Conservation (phyloP, 345 rosid genomes). For the Heritiera littoralis region DNA sequence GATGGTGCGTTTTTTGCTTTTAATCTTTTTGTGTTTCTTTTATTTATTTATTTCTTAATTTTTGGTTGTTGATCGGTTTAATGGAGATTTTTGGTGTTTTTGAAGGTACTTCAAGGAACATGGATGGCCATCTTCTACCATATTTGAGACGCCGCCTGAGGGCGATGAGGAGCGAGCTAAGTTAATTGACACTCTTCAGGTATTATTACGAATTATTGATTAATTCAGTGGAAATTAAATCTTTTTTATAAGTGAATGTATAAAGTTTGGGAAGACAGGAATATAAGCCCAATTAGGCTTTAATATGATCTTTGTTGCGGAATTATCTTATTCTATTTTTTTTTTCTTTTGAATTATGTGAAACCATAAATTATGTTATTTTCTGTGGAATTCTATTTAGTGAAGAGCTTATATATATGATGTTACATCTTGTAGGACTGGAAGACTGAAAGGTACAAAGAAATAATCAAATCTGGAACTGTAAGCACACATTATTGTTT, state of each 20-base stretch:
- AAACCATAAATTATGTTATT: background rate
- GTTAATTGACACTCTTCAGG: slow-evolving; percentile 88
- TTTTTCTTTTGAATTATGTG: background rate
- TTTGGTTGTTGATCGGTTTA: background rate
- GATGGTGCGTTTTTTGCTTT: slow-evolving; percentile 48
- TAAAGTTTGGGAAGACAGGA: background rate
- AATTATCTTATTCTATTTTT: background rate
- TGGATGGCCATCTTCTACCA: slow-evolving; percentile 86
- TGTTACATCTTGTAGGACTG: slow-evolving; percentile 59
- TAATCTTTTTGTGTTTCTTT: background rate
- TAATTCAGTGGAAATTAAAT: background rate
- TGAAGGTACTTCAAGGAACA: slow-evolving; percentile 84
- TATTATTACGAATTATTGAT: slow-evolving; percentile 15
- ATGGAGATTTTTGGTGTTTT: slow-evolving; percentile 13
- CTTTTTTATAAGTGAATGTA: background rate
- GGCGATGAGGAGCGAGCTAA: slow-evolving; percentile 64
- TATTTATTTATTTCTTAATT: background rate
- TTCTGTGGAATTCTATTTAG: background rate
- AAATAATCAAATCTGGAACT: slow-evolving; percentile 88
- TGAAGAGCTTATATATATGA: background rate
- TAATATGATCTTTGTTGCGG: background rate
- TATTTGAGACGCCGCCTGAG: slow-evolving; percentile 59
- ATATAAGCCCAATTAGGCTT: background rate
- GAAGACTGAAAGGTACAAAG: slow-evolving; percentile 95
- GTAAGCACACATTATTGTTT: slow-evolving; percentile 44